Base-by-base conservation (phyloP, 306 rosid genomes). In the Medicago ruthenica region DNA sequence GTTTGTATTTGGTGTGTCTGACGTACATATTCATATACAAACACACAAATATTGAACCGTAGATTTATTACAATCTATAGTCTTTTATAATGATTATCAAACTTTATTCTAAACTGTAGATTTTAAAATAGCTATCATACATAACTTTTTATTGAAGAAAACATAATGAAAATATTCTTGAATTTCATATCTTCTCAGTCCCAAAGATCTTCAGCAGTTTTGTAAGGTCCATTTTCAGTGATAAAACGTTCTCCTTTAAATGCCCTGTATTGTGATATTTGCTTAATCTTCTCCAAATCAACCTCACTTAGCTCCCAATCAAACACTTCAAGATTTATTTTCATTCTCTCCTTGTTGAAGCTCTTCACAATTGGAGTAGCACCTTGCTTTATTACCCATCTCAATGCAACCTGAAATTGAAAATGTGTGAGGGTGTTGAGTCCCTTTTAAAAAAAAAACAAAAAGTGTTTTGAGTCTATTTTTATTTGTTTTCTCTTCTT, bases 341-440 rank as follows among this genome's bases (percentile, higher is more conserved):
- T 80, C 87, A 89, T 89, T 66, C 87, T 85, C 64, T 75, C 83
- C 14, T 69, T 70, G 84, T 85, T 84, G 81, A 83, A 87, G 69
- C 88, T 87, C 81, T 22, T 87, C 22, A 74, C 84, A 11, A 83
- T 53, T 53, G 82, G 67, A 67, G 80, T 82, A 4, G 42, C 71
- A 50, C 87, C 89, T 74, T 80, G 76, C 61, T 85, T 70, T 22
- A 78, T 18, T 27, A 81, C 5, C 89, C 89, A 87, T 62, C 91
- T 81, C 66, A 87, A 20, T 4, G 86, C 83, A 80, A 87, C 80
- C 91, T 87, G 79, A 64, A 84, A 22, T 22, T 4, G 31, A 9
- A 42, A 11, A 11, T 42, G 11, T 42, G 4, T 3, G 4, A 42
- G 1, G 48, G 5, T 40, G 47, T 4, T 31, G 5, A 31, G 1